These are phyloP conservation scores for Ceratocystis variospora DNA, from an alignment of 2,329 filamentous ascomycete genomes.

Conservation along the genomic window DNA sequence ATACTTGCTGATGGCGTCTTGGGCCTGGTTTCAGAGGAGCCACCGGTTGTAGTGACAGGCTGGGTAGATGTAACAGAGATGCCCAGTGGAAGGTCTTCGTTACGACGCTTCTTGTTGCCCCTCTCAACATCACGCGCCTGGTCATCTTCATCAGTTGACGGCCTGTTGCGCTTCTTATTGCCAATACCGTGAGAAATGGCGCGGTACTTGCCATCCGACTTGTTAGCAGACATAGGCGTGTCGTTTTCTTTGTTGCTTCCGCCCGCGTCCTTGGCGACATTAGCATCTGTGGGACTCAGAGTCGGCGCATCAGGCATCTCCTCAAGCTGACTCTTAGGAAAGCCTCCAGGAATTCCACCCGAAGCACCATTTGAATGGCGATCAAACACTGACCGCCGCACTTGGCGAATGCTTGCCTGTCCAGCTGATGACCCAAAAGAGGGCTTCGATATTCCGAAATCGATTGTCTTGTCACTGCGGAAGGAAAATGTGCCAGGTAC, in stretches of 20 bases:
- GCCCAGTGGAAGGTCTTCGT: slow-evolving; percentile 35
- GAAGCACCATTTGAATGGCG: slow-evolving; percentile 18
- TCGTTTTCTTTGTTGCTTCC: slow-evolving; percentile 38
- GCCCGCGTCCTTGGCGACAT: slow-evolving; percentile 28
- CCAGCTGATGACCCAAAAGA: slow-evolving; percentile 45
- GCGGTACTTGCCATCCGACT: slow-evolving; percentile 26
- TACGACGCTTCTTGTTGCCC: slow-evolving; percentile 50
- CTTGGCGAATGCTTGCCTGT: slow-evolving; percentile 48
- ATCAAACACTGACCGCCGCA: slow-evolving; percentile 37
- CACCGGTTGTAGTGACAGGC: slow-evolving; percentile 22
- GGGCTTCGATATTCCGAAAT: slow-evolving; percentile 36
- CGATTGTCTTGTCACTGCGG: slow-evolving; percentile 51
- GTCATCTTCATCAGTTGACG: slow-evolving; percentile 43
- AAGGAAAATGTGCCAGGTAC: slow-evolving; percentile 49
- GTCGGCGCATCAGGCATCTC: slow-evolving; percentile 22
- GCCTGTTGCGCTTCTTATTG: slow-evolving; percentile 53
- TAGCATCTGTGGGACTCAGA: slow-evolving; percentile 18
- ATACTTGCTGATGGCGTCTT: slow-evolving; percentile 10
- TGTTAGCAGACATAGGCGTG: slow-evolving; percentile 26
- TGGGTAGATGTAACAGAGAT: slow-evolving; percentile 40
- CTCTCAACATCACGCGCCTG: slow-evolving; percentile 38
- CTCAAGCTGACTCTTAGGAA: slow-evolving; percentile 28
- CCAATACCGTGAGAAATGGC: slow-evolving; percentile 47
- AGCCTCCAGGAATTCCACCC: slow-evolving; percentile 40
- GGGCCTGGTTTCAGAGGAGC: slow-evolving; percentile 18